Evolutionary conservation across 1,284 basidiomycete genomes (phyloP), one percentile per base, ranked within the genome.

Genomic region (Ganoderma multipileum): DNA sequence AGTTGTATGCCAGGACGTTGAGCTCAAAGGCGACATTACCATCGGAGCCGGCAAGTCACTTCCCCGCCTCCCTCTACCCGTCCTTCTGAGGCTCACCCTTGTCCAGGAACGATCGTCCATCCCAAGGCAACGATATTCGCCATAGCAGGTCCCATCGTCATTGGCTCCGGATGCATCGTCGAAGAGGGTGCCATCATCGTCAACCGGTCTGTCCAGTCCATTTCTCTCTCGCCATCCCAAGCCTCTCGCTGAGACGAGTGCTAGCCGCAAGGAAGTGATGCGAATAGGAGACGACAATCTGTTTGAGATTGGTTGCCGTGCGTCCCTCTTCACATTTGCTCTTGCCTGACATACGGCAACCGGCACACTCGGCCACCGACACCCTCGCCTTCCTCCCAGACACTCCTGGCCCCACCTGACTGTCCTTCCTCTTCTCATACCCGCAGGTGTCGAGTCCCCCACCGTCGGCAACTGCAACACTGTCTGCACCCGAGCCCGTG

Each of bases 51-150:
- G 94, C 89, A 61, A 44, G 76, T 67, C 2, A n/a, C 33, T 12
- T 50, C 47, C 60, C 39, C 61, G 23, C 39, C 12, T 38, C 16
- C 23, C 41, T 12, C n/a, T 42, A 2, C 55, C 28, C 38, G 28
- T 52, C 28, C 26, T 36, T 28, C 3, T 50, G 16, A n/a, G 42
- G 20, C 61, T 55, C 42, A 66, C 41, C 41, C 42, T n/a, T 50
- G 14, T 52, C 63, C 30, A 88, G 93, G 93, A 2, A 93, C 92
- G 1, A 91, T 98, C 61, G 89, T 99, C n/a, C 97, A 99, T 74
- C 97, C 97, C 0, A 95, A 95, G 77, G 95, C 94, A 0, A 94
- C 93, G 38, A 93, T 99, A 71, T 92, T 96, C 71, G 96, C 95
- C 8, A 89, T 95, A 55, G 90, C 89, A 6, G 96, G 94, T 0